Percentiles rank a stretch among this genome's conserved stretches.
phyloP scores from a whole-genome alignment of 2,329 filamentous ascomycete species.

The Colletotrichum tanaceti region DNA sequence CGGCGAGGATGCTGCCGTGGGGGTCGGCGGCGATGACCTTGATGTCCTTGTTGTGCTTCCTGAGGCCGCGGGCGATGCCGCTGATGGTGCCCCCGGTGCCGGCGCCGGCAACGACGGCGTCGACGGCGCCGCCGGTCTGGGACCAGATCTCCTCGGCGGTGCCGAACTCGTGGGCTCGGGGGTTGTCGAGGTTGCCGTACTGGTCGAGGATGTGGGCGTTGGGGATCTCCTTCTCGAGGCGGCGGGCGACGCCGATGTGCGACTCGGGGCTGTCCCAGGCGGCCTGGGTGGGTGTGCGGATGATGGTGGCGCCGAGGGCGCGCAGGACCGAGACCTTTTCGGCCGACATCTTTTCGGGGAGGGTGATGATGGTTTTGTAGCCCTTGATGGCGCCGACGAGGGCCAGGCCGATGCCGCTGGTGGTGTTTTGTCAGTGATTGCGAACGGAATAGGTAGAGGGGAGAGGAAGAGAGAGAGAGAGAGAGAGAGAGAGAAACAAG shows the following conservation, averaged over 20 bases:
- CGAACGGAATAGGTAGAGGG: neutral
- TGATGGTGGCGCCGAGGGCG: conserved; percentile 95
- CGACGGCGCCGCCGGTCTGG: conserved; percentile 86
- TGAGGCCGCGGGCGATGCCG: conserved; percentile 84
- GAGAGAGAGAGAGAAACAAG: neutral
- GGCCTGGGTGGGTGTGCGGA: conserved; percentile 94
- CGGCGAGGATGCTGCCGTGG: conserved; percentile 87
- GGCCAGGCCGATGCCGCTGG: conserved; percentile 86
- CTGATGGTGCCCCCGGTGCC: conserved; percentile 97
- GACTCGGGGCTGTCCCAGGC: conserved; percentile 95
- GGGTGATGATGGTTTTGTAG: conserved; percentile 98
- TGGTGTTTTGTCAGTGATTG: conserved; percentile 45
- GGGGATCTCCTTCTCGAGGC: conserved; percentile 93
- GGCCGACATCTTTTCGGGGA: conserved; percentile 99
- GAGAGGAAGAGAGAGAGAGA: no score
- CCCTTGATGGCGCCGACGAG: conserved; percentile 96
- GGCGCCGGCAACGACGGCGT: conserved; percentile 87
- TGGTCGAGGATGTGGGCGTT: conserved; percentile 98
- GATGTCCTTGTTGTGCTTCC: conserved; percentile 86
- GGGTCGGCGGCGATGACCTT: conserved; percentile 95
- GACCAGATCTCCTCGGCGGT: conserved; percentile 97
- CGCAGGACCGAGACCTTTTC: conserved; percentile 97
- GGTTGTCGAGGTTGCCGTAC: conserved; percentile 92
- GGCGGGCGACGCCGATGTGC: conserved; percentile 93
- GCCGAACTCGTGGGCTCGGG: conserved; percentile 90